Conservation (phyloP, 768 basidiomycete species). For the Lactarius pseudohatsudake region DNA sequence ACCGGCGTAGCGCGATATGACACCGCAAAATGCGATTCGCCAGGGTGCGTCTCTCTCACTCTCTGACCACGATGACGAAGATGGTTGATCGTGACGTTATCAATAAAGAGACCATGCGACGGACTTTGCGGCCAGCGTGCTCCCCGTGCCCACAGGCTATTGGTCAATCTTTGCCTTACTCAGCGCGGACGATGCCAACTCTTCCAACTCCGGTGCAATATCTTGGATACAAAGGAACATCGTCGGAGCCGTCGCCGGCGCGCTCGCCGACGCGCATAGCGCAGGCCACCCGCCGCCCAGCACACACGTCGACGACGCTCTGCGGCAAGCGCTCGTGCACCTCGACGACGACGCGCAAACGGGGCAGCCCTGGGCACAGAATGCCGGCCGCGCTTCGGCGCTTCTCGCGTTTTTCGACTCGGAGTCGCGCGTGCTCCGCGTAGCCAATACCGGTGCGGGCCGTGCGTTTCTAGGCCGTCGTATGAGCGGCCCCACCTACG, state of each 20-base stretch:
- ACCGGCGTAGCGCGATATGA: slow-evolving; percentile 17
- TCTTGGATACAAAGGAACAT: slow-evolving; percentile 17
- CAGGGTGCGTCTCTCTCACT: neutral
- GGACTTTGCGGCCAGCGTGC: slow-evolving; percentile 11
- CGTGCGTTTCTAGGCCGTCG: slow-evolving; percentile 17
- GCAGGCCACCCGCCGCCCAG: neutral
- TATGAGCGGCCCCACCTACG: neutral
- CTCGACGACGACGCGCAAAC: slow-evolving; percentile 11
- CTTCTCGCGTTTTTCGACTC: slow-evolving; percentile 20
- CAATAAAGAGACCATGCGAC: neutral
- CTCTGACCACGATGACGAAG: neutral
- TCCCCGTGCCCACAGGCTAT: slow-evolving; percentile 19
- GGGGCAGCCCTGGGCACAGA: neutral
- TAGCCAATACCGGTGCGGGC: slow-evolving; percentile 4
- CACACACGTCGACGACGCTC: slow-evolving; percentile 8
- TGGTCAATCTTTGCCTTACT: slow-evolving; percentile 20
- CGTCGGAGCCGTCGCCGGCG: slow-evolving; percentile 6
- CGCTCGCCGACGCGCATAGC: slow-evolving; percentile 5
- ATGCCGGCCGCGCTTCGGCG: neutral
- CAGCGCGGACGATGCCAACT: neutral
- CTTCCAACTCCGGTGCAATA: neutral
- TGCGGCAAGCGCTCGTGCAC: slow-evolving; percentile 2
- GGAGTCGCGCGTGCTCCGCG: slow-evolving; percentile 13
- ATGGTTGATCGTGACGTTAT: neutral
- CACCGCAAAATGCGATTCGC: neutral